Evolutionary conservation across 345 rosid species (phyloP), one percentile per base, ranked within the genome.

Genomic region (Ceriops decandra): DNA sequence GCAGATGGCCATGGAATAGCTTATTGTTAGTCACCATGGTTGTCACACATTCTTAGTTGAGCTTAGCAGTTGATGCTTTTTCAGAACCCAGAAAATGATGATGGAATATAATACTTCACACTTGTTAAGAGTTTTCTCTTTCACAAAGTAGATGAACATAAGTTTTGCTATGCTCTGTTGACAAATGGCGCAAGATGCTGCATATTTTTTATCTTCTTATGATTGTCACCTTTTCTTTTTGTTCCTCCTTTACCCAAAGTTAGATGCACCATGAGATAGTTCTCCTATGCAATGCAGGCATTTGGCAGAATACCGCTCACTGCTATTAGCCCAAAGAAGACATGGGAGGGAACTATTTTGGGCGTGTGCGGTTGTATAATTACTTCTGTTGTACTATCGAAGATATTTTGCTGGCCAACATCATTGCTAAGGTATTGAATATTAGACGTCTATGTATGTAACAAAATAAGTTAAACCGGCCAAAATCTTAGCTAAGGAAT

Each of bases 351-450:
- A 70, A 83, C 96, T 67, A 67, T 86, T 60, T 75, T 77, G 20
- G 98, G 97, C 52, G 77, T 93, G 76, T 90, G 83, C 65, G 98
- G 98, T 63, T 93, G 97, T 81, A 80, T 93, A 66, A 90, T 77
- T 52, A 83, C 86, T 22, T 77, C 92, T 62, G 51, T 85, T 31
- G 35, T 85, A 42, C 71, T 93, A n/a, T 85, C 88, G 36, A 89
- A 80, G 71, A 64, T 82, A 52, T 83, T 93, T 53, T 61, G 74
- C 66, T 93, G 98, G 98, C 96, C 98, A 15, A 76, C 82, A 24
- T 91, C 96, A 67, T 72, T 87, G 60, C 76, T 85, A 71, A 88
- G 98, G 98, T 91, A 84, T 62, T 42, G 21, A 24, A 38, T 67
- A 75, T 73, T 67, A 51, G 67, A 59, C 19, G 15, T n/a, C 7